Conservation (phyloP, 495 filamentous ascomycete genomes). For the Extremus antarcticus region DNA sequence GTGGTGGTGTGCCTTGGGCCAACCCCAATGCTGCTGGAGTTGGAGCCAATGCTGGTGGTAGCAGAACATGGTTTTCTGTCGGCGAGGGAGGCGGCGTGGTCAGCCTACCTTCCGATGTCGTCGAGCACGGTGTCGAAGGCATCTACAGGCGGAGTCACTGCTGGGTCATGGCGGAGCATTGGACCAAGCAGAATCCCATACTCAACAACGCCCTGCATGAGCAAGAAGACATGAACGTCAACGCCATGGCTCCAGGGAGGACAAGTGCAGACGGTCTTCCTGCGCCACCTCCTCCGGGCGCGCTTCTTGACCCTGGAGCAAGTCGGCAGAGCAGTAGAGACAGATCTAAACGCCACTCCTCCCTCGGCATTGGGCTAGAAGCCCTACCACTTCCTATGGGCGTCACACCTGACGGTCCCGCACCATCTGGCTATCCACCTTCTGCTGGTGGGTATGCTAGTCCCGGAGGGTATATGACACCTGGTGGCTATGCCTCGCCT, state of each 20-base stretch:
- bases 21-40: constrained; percentile 43
- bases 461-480: not conserved
- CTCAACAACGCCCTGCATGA: constrained; percentile 20
- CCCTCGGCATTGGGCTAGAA: constrained; percentile 26
- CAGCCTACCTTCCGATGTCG: constrained; percentile 65
- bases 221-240: constrained; percentile 17
- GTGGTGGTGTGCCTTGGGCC: constrained; percentile 76
- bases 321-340: not conserved
- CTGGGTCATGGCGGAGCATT: constrained; percentile 73
- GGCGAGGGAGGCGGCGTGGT: constrained; percentile 55
- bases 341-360: constrained; percentile 9
- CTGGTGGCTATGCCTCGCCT: not conserved
- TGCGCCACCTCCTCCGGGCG: not conserved
- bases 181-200: constrained; percentile 36
- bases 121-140: constrained; percentile 81
- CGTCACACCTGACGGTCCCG: constrained; percentile 23
- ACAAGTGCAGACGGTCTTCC: not conserved
- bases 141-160: constrained; percentile 86
- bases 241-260: not conserved
- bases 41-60: constrained; percentile 33
- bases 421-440: not conserved
- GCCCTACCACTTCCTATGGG: constrained; percentile 30
- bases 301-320: not conserved
- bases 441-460: not conserved
- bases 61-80: constrained; percentile 71